phyloP scores from a whole-genome alignment of 169 alveolate species.

The Eimeria zaria region DNA sequence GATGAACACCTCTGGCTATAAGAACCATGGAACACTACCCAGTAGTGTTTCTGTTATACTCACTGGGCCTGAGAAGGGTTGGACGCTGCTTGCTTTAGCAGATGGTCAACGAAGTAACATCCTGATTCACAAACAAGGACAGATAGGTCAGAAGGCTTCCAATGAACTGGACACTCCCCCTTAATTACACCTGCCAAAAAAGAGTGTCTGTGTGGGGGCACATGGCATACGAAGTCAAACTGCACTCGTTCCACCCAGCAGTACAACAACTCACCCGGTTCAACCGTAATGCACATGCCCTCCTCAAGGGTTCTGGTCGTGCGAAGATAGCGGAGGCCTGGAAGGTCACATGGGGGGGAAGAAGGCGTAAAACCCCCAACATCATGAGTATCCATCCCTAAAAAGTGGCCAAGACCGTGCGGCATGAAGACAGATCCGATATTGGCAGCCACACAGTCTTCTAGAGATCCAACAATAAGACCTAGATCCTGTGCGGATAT shows the following conservation, averaged over 20 bases:
- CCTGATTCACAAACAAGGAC: constrained; percentile 31
- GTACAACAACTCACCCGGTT: constrained; percentile 91
- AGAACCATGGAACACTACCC: neutral
- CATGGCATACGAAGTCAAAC: neutral
- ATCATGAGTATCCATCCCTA: constrained; percentile 95
- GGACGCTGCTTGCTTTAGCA: constrained; percentile 86
- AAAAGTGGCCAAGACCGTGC: constrained; percentile 96
- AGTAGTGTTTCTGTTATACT: neutral
- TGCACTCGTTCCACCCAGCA: neutral
- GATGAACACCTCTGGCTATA: neutral
- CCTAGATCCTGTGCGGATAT: constrained; percentile 86
- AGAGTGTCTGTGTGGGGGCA: neutral
- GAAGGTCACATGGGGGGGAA: constrained; percentile 89
- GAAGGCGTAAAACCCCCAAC: constrained; percentile 94
- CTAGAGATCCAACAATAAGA: constrained; percentile 88
- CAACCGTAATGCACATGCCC: constrained; percentile 93
- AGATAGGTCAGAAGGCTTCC: neutral
- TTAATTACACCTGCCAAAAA: neutral
- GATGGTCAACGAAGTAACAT: constrained; percentile 85
- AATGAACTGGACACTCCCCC: neutral
- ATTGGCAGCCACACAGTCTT: constrained; percentile 91
- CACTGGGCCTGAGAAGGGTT: constrained; percentile 82
- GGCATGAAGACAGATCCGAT: constrained; percentile 94
- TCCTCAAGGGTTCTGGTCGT: constrained; percentile 92
- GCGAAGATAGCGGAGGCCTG: constrained; percentile 92